These are phyloP conservation scores for Dryas octopetala DNA, from an alignment of 306 rosid genomes.

Conservation along the genomic window DNA sequence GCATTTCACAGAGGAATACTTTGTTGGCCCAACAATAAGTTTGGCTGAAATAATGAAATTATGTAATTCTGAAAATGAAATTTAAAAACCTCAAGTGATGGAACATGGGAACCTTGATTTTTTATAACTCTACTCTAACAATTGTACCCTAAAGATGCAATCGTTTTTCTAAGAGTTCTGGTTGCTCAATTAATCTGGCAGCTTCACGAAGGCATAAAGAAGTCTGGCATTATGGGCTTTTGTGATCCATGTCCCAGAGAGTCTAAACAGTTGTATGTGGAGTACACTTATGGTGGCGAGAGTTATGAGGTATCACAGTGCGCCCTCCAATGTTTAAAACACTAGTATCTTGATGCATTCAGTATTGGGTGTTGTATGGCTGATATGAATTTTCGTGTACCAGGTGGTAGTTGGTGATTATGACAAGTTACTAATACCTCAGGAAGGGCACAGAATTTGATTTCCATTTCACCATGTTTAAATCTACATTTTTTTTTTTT, in stretches of 20 bases:
- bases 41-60: neutral
- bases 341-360: neutral
- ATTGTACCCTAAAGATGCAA: neutral
- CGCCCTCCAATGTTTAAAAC: no score
- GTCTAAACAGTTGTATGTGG: constrained; percentile 64
- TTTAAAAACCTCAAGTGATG: neutral
- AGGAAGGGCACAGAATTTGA: constrained; percentile 56
- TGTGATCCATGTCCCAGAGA: constrained; percentile 94
- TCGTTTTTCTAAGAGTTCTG: neutral
- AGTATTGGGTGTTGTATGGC: constrained; percentile 5
- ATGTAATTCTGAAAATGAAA: neutral
- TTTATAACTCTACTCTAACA: neutral
- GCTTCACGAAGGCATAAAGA: constrained; percentile 92
- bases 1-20: neutral
- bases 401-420: constrained; percentile 74
- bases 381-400: constrained; percentile 20
- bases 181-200: constrained; percentile 36
- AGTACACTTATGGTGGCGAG: constrained; percentile 60
- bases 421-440: constrained; percentile 69
- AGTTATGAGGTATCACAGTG: constrained; percentile 54
- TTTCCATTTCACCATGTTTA: constrained; percentile 16
- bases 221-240: constrained; percentile 97
- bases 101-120: neutral
- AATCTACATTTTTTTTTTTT: neutral
- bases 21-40: neutral